phyloP scores from a whole-genome alignment of 2,329 filamentous ascomycete genomes.

The Pestalotiopsis sp. region DNA sequence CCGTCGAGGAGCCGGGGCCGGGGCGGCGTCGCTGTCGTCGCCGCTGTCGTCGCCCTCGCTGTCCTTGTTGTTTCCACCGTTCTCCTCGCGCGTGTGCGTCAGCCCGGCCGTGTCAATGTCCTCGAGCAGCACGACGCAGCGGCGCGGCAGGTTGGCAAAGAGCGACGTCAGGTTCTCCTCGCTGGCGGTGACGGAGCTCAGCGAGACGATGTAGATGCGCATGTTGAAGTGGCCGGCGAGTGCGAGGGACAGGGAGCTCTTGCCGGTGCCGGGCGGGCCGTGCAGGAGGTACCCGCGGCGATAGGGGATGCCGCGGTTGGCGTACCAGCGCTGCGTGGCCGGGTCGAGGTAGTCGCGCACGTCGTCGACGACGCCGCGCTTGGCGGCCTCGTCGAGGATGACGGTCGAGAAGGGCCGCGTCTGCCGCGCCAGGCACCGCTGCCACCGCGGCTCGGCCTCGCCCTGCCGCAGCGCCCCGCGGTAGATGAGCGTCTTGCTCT shows the following conservation, averaged over 20 bases:
- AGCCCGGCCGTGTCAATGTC: conserved; percentile 77
- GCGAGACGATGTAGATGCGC: conserved; percentile 71
- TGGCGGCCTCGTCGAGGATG: conserved; percentile 63
- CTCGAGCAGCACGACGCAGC: conserved; percentile 75
- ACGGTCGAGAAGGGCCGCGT: conserved; percentile 67
- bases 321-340: conserved; percentile 74
- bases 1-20: conserved; percentile 34
- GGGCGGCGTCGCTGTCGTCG: conserved; percentile 18
- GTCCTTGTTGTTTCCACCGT: neutral
- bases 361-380: conserved; percentile 62
- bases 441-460: conserved; percentile 54
- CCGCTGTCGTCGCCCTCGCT: conserved; percentile 14
- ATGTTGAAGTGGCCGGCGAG: conserved; percentile 72
- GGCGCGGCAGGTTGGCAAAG: conserved; percentile 68
- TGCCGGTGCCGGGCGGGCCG: conserved; percentile 80
- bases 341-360: conserved; percentile 66
- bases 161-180: conserved; percentile 68
- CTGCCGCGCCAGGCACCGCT: conserved; percentile 63
- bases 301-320: conserved; percentile 82
- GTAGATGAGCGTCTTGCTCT: conserved; percentile 67
- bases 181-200: conserved; percentile 63
- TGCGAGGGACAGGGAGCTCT: conserved; percentile 72
- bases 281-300: conserved; percentile 81
- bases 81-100: conserved; percentile 56
- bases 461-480: conserved; percentile 51